These are phyloP conservation scores for Geranium rotundifolium DNA, from an alignment of 345 rosid species.

Conservation along the genomic window DNA sequence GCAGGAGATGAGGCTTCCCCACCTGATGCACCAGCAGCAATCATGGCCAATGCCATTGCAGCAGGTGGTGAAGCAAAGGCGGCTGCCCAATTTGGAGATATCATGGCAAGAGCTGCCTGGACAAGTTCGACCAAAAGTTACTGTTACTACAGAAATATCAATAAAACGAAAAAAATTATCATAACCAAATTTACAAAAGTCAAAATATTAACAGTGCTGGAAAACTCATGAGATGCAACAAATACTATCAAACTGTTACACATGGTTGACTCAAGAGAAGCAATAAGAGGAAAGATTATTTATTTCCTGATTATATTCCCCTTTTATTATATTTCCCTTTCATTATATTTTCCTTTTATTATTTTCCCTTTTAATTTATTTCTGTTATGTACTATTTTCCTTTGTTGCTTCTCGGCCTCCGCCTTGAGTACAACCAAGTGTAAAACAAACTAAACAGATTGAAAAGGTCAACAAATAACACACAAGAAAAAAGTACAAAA, in stretches of 20 bases:
- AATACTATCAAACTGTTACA: not conserved
- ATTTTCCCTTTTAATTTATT: too few relatives aligned
- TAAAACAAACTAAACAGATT: too few relatives aligned
- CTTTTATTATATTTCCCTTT: too few relatives aligned
- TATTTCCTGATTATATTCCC: too few relatives aligned
- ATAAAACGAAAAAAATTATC: too few relatives aligned
- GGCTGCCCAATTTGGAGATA: constrained; percentile 96
- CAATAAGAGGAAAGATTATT: too few relatives aligned
- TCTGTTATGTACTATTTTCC: too few relatives aligned
- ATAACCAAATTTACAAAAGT: not conserved
- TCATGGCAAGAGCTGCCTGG: constrained; percentile 93
- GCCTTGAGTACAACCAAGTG: too few relatives aligned
- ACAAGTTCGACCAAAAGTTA: not conserved
- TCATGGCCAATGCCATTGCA: constrained; percentile 99
- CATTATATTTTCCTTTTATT: too few relatives aligned
- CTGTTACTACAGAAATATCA: not conserved
- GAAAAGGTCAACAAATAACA: not conserved
- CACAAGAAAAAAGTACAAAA: too few relatives aligned
- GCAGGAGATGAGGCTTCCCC: constrained; percentile 63
- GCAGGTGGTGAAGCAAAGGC: constrained; percentile 99
- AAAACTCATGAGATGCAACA: not conserved
- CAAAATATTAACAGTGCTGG: not conserved
- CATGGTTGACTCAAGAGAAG: too few relatives aligned
- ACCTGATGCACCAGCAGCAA: constrained; percentile 99
- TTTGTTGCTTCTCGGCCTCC: too few relatives aligned